Conservation (phyloP, 441 rosid genomes). For the Bruguiera hainesii region DNA sequence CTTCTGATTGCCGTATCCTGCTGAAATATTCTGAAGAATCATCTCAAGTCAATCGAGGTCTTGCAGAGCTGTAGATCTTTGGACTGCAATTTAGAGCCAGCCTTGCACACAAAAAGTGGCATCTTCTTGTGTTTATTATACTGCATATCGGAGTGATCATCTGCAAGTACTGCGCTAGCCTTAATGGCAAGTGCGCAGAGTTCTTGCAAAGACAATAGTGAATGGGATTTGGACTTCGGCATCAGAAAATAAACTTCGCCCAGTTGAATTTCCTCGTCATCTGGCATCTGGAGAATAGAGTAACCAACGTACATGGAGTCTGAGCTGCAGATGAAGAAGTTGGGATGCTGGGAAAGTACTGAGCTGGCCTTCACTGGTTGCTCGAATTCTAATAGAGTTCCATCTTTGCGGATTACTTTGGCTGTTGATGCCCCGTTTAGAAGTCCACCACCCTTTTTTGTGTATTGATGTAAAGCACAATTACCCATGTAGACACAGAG, state of each 20-base stretch:
- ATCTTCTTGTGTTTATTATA: background rate
- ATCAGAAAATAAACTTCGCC: conserved; percentile 36
- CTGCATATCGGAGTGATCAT: background rate
- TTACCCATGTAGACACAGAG: conserved; percentile 25
- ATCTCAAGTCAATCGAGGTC: conserved; percentile 5
- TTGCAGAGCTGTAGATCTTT: conserved; percentile 6
- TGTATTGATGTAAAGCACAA: conserved; percentile 20
- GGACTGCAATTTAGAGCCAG: background rate
- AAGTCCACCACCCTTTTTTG: background rate
- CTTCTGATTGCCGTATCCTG: background rate
- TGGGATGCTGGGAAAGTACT: conserved; percentile 24
- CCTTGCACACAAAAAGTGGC: background rate
- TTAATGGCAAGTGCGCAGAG: conserved; percentile 30
- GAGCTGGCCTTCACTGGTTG: conserved; percentile 25
- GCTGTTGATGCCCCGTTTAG: conserved; percentile 13
- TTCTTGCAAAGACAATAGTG: conserved; percentile 25
- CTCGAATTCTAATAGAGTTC: conserved; percentile 25
- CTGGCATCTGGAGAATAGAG: conserved; percentile 16
- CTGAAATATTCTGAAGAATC: conserved; percentile 7
- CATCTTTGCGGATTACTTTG: conserved; percentile 25
- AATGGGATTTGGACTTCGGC: conserved; percentile 19
- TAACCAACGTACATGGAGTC: conserved; percentile 30
- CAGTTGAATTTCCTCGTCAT: conserved; percentile 28
- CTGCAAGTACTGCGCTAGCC: conserved; percentile 26
- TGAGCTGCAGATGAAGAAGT: conserved; percentile 31